Evolutionary conservation across 129 eudicot species (phyloP).

Genomic region (Arctium lappa): DNA sequence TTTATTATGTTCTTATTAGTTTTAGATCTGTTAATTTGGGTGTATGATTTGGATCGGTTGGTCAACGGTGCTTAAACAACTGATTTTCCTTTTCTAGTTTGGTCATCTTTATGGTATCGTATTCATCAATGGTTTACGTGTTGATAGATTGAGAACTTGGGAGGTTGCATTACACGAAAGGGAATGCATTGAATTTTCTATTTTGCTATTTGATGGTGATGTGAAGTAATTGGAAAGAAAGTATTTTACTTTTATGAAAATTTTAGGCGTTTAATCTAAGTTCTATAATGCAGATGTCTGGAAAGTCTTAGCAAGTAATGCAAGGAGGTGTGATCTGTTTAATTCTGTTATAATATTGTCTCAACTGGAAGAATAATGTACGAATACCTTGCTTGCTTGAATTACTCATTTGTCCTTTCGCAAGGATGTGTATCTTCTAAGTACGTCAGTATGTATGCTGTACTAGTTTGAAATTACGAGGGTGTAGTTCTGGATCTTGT

Average conservation of each 20-base stretch:
- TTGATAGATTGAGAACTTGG: background rate
- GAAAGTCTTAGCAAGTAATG: too few relatives aligned
- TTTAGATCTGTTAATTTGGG: constrained; percentile 11
- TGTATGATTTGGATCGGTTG: constrained; percentile 14
- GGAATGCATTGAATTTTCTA: background rate
- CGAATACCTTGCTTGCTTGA: background rate
- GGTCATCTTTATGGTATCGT: background rate
- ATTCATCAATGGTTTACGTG: background rate
- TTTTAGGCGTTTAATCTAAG: background rate
- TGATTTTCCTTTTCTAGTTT: background rate
- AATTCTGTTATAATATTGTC: background rate
- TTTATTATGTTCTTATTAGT: background rate
- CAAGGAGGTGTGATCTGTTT: too few relatives aligned
- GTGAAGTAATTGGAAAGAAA: background rate
- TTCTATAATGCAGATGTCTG: background rate
- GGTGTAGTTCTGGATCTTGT: background rate
- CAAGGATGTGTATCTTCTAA: background rate
- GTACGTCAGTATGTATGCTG: background rate
- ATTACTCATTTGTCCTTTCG: background rate
- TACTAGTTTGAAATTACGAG: background rate
- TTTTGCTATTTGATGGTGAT: background rate
- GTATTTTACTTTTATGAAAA: background rate
- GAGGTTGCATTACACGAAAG: constrained; percentile 2
- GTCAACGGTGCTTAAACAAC: constrained; percentile 7
- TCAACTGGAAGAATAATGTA: background rate